Conservation (phyloP, 345 rosid genomes). For the Streptanthus diversifolius region DNA sequence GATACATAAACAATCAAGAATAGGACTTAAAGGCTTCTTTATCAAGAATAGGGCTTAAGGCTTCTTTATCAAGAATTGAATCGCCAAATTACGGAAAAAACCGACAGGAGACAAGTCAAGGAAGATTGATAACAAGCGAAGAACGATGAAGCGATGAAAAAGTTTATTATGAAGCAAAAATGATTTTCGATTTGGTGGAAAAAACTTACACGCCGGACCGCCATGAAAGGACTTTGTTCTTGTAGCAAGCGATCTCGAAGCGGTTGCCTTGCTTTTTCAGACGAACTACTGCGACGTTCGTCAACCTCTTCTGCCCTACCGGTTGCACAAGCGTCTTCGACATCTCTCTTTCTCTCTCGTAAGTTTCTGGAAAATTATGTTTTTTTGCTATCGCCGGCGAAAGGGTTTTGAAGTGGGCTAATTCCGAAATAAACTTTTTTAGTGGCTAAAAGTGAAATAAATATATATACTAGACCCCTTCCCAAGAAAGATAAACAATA, state of each 20-base stretch:
- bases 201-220: conserved; percentile 88
- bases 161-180: neutral
- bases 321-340: conserved; percentile 84
- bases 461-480: too few species aligned
- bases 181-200: neutral
- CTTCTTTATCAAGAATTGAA: neutral
- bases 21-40: neutral
- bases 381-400: neutral
- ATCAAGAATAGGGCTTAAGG: too few species aligned
- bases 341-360: conserved; percentile 40
- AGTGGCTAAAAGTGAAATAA: neutral
- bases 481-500: too few species aligned
- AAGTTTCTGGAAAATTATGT: neutral
- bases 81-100: neutral
- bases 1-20: neutral
- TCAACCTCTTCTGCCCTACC: conserved; percentile 86
- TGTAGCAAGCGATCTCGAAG: conserved; percentile 96
- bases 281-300: conserved; percentile 93
- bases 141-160: neutral
- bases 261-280: conserved; percentile 83
- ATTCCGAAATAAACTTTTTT: neutral
- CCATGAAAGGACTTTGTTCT: conserved; percentile 99
- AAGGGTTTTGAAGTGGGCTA: neutral
- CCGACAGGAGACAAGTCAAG: neutral
- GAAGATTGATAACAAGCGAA: neutral